Evolutionary conservation across 2,329 filamentous ascomycete genomes (phyloP), one percentile per base, ranked within the genome.

Genomic region (Alternaria burnsii): DNA sequence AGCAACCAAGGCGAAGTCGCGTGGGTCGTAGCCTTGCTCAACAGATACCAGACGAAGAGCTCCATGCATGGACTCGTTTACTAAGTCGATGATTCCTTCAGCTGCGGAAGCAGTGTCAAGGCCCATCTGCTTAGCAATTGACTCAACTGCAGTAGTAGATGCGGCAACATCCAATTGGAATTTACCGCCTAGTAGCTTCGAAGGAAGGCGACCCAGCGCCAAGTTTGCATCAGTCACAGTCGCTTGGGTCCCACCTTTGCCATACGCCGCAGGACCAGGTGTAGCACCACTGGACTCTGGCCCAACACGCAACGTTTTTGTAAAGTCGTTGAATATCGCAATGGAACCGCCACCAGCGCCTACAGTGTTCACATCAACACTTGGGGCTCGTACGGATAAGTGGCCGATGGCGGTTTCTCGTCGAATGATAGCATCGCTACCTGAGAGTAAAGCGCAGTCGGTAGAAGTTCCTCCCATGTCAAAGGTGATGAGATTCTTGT

Each of bases 391-490:
- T 18, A 84, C 82, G 1, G 81, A 80, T 3, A 84, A 67, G 6
- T 77, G 68, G 0, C 79, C 82, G 3, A 84, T 77, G 2, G 81
- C 76, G 0, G 82, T 84, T 63, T 84, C 82, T 34, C 82, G 74
- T 41, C 82, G 79, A 20, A 84, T 76, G 36, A 80, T 78, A 5
- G 79, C 79, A 55, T 80, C 77, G 3, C 80, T 79, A 18, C 81
- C 75, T 20, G 78, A 78, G 18, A 84, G 79, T 5, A 84, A 66
- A 1, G 82, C 82, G 59, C 81, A 82, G 55, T 84, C 82, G 0
- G 82, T 83, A 5, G 80, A 82, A 1, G 82, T 84, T 2, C 82
- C 82, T n/a, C 82, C 82, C 81, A 84, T 83, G 53, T 84, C 82
- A 12, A 84, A 74, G 0, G 82, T 84, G 52, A 84, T 83, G 26